These are phyloP conservation scores for Pyrenophora teres DNA, from an alignment of 2,329 filamentous ascomycete species.

Conservation along the genomic window DNA sequence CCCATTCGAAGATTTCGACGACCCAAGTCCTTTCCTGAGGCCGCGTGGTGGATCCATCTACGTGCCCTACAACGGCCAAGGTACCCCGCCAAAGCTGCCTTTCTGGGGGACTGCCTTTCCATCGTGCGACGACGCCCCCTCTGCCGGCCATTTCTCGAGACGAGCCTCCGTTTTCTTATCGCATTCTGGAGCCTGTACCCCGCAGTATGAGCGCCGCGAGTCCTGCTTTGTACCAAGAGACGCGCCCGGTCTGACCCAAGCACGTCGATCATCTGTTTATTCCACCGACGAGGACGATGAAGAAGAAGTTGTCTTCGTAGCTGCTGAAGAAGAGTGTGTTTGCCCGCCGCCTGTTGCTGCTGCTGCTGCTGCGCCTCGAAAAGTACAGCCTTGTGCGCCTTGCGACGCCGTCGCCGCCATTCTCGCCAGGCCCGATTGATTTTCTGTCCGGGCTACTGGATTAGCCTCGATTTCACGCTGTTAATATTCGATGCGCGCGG, in stretches of 20 bases:
- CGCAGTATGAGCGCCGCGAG: conserved; percentile 22
- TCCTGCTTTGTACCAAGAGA: conserved; percentile 21
- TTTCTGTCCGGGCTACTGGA: not conserved
- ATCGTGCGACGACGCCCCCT: conserved; percentile 14
- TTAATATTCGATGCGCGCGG: conserved; percentile 30
- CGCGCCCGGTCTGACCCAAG: conserved; percentile 14
- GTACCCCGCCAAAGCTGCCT: conserved; percentile 27
- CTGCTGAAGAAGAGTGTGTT: conserved; percentile 22
- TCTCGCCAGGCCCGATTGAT: conserved; percentile 27
- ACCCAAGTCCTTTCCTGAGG: conserved; percentile 28
- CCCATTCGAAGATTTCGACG: conserved; percentile 24
- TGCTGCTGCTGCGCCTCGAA: conserved; percentile 17
- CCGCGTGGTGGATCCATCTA: conserved; percentile 35
- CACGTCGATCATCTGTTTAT: conserved; percentile 18
- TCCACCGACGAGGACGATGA: no score
- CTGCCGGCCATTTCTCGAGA: conserved; percentile 18
- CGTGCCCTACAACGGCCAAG: conserved; percentile 29
- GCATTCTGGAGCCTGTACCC: conserved; percentile 12
- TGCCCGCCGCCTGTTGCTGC: conserved; percentile 17
- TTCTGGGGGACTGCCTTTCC: conserved; percentile 27
- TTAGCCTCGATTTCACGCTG: conserved; percentile 23
- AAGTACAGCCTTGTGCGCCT: conserved; percentile 25
- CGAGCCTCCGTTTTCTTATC: conserved; percentile 16
- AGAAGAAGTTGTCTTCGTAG: conserved; percentile 5
- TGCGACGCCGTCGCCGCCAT: conserved; percentile 36